Base-by-base conservation (phyloP, 371 early-diverging fungal species). In the Mucor circinelloides region DNA sequence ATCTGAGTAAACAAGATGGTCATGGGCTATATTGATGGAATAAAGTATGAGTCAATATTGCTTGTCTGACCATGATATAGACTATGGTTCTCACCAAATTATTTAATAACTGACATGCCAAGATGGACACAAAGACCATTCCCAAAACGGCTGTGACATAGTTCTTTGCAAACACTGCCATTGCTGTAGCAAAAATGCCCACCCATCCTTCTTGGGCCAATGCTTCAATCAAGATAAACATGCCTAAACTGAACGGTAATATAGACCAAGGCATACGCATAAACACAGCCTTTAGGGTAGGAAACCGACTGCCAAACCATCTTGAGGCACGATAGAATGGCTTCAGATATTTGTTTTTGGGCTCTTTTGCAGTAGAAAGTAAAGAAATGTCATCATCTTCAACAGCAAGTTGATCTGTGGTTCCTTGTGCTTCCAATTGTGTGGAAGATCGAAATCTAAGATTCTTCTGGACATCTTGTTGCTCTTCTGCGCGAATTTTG, bases 161-260 rank as follows among this genome's bases (percentile, higher is more conserved):
- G 40, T 83, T 80, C 8, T 84, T 84, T 0, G 88, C 82, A 46
- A 91, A 71, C 1, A 70, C 74, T 15, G 83, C 76, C 60, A 93
- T 78, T 15, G 77, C 85, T 10, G 58, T 75, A 6, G 93, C 89
- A 69, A 93, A 87, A 3, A 85, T 86, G 0, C 86, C 79, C 6
- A 88, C 90, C 91, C 91, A 95, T 0, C 92, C 92, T 2, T 73
- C 74, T 38, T 80, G 60, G 0, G 87, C 74, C 25, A 93, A 83
- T 1, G 87, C 86, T 70, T 94, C 91, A 30, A 92, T 90, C 40
- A 92, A 78, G 30, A 91, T 85, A 76, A 95, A 94, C 95, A 95
- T 95, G 34, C 94, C 89, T 31, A 93, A 73, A 5, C 89, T 83
- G 74, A 94, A 95, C 0, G 93, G 92, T 3, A 91, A 72, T 34